These are phyloP conservation scores for Hyaloscypha finlandica DNA, from an alignment of 495 filamentous ascomycete species.

Conservation along the genomic window DNA sequence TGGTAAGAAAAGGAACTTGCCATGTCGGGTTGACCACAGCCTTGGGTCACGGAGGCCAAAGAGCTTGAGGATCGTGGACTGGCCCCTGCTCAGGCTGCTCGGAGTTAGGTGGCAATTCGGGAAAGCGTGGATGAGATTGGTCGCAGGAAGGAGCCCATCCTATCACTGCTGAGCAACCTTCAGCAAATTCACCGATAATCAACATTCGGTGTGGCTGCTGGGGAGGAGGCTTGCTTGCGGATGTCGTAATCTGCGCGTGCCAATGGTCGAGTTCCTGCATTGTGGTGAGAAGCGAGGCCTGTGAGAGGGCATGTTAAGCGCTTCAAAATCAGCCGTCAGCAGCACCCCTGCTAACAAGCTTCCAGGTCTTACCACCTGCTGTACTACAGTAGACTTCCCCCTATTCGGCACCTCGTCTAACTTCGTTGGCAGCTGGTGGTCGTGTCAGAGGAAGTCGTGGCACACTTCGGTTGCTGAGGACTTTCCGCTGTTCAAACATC, in stretches of 20 bases:
- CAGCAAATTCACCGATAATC: not conserved
- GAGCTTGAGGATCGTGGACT: not conserved
- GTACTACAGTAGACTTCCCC: not conserved
- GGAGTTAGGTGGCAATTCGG: not conserved
- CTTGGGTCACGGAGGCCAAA: slow-evolving; percentile 3
- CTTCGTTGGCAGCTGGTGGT: not conserved
- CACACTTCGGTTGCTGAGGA: not conserved
- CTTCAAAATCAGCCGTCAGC: not conserved
- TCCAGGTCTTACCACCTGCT: not conserved
- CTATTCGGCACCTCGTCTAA: not conserved
- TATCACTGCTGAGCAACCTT: slow-evolving; percentile 1
- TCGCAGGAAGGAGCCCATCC: not conserved
- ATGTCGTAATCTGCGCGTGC: slow-evolving; percentile 2
- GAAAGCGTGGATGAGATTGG: not conserved
- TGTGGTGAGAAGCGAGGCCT: not conserved
- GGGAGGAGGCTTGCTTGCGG: not conserved
- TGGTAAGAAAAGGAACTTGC: not conserved
- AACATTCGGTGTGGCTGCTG: not conserved
- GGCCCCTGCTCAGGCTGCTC: not conserved
- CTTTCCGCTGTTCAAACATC: not conserved
- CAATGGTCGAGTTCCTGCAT: not conserved
- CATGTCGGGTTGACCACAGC: slow-evolving; percentile 1
- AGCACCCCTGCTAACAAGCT: not conserved
- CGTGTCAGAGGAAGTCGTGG: not conserved
- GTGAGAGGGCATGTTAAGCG: not conserved